Evolutionary conservation across 129 eudicot genomes (phyloP).

Genomic region (Flaveria ramosissima): DNA sequence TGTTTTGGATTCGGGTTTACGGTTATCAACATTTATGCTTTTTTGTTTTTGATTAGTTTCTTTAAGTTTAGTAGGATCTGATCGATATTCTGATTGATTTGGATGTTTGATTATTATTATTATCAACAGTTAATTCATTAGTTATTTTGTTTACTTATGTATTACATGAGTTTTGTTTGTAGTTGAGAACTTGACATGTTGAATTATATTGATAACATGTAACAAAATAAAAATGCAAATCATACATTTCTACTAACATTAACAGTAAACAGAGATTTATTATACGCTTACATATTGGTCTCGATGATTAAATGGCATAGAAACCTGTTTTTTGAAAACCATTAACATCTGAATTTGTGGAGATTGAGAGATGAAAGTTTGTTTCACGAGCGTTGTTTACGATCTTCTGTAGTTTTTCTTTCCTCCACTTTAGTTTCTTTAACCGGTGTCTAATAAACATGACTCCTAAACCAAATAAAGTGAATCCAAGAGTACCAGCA

Average conservation of each 20-base stretch:
- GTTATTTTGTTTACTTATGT: background rate
- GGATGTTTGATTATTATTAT: background rate
- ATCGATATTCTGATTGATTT: background rate
- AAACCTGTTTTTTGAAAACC: constrained; percentile 9
- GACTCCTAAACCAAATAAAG: constrained; percentile 18
- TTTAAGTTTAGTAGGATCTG: background rate
- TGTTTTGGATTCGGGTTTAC: background rate
- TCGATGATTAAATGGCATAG: constrained; percentile 4
- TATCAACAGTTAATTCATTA: background rate
- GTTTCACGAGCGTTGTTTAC: background rate
- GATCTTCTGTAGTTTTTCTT: background rate
- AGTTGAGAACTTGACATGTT: background rate
- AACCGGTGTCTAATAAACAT: constrained; percentile 13
- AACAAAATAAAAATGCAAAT: background rate
- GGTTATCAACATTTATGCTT: background rate
- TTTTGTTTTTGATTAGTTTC: background rate
- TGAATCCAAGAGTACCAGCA: constrained; percentile 23
- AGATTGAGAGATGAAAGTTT: constrained; percentile 7
- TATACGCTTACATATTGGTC: background rate
- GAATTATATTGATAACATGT: background rate
- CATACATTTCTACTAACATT: no score
- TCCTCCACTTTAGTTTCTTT: constrained; percentile 17
- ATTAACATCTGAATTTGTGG: constrained; percentile 27
- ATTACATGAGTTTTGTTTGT: background rate
- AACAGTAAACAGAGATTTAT: no score